Evolutionary conservation across 495 filamentous ascomycete genomes (phyloP), one percentile per base, ranked within the genome.

Genomic region (Mycothermus thermophilus): DNA sequence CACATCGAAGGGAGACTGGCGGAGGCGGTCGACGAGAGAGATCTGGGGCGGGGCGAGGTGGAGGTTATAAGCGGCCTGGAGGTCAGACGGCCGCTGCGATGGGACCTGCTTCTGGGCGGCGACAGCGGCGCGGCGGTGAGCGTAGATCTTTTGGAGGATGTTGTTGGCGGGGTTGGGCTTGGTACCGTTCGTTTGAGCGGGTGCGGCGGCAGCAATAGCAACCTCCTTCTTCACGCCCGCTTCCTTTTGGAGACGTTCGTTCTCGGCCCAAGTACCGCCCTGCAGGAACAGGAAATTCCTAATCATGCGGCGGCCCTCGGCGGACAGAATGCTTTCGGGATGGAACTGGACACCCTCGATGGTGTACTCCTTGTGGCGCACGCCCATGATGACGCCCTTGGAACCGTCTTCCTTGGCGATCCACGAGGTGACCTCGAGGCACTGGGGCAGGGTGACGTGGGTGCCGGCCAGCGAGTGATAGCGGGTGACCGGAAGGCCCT

Each of bases 401-500:
- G 64, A 74, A 32, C 60, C 62, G 30, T 69, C 64, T n/a, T 65
- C 65, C 23, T 77, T 78, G n/a, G 72, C 62, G 12, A 79, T 79
- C 77, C 79, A 88, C n/a, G 92, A 93, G 0, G 83, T 78, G 10
- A 96, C 79, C 57, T 96, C 84, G 33, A 99, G 71, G 31, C 74
- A 83, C 14, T 80, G 70, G 5, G 90, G 90, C 16, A 99, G 69
- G 5, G 86, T 92, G 3, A 80, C 72, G 38, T 90, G 83, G 0
- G 85, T 95, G 35, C 90, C 90, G 9, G 90, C 90, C 4, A 99
- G 74, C 0, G 92, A 96, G 59, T 99, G 90, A 54, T 99, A 99
- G 29, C 90, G 69, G 16, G 90, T 99, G 7, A 99, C 84, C 0
- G 80, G 79, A 12, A 96, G 64, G 28, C 74, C 75, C 50, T 86